Conservation (phyloP, 2,329 filamentous ascomycete genomes). For the Lojkania enalia region DNA sequence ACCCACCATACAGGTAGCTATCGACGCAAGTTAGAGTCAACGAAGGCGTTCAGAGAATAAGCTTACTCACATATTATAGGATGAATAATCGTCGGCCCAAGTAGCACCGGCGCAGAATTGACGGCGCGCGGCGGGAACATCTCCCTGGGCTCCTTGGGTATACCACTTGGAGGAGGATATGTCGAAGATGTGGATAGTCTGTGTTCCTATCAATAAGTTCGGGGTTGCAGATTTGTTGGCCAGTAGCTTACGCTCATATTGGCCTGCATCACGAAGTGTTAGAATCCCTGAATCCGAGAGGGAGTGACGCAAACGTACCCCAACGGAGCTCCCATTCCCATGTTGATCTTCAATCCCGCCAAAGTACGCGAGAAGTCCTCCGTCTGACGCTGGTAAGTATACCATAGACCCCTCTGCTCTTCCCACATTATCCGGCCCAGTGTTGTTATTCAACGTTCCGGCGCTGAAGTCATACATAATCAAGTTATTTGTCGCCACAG, state of each 20-base stretch:
- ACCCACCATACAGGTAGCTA: slow-evolving; percentile 66
- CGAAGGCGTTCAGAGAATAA: neutral
- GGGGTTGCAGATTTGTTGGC: too few species aligned
- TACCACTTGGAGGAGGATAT: slow-evolving; percentile 64
- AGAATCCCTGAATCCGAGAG: neutral
- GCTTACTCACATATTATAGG: slow-evolving; percentile 63
- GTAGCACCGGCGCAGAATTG: slow-evolving; percentile 65
- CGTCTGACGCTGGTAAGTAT: slow-evolving; percentile 63
- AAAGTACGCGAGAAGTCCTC: slow-evolving; percentile 64
- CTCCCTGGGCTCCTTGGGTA: slow-evolving; percentile 59
- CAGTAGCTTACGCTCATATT: slow-evolving; percentile 40
- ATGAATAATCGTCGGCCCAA: slow-evolving; percentile 62
- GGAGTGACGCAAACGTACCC: slow-evolving; percentile 19
- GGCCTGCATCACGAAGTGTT: slow-evolving; percentile 20
- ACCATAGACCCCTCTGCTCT: slow-evolving; percentile 64
- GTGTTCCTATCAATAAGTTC: slow-evolving; percentile 29
- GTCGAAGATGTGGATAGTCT: slow-evolving; percentile 63
- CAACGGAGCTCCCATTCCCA: slow-evolving; percentile 52
- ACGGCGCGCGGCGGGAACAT: slow-evolving; percentile 56
- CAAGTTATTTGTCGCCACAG: slow-evolving; percentile 56
- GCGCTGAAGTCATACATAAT: slow-evolving; percentile 61
- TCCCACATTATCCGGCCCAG: slow-evolving; percentile 55
- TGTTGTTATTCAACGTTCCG: slow-evolving; percentile 57
- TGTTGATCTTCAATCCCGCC: slow-evolving; percentile 59
- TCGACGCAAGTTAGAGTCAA: neutral